These are phyloP conservation scores for Podospora didyma DNA, from an alignment of 495 filamentous ascomycete genomes.

Conservation along the genomic window DNA sequence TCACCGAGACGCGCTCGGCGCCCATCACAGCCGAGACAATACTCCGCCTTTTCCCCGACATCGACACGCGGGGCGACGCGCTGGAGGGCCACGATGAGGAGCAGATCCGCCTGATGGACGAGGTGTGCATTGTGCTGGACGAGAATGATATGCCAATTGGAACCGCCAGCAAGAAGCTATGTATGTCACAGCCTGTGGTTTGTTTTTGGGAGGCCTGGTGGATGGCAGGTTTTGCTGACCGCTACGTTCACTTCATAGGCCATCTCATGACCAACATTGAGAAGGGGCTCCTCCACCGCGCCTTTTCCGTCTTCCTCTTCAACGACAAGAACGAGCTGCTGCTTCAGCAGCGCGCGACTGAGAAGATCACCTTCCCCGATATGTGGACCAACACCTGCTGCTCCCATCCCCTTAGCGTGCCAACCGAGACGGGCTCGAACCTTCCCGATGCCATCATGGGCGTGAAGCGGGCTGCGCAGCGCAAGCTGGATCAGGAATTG, in stretches of 20 bases:
- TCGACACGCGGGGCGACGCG: constrained; percentile 77
- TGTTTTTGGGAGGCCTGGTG: background rate
- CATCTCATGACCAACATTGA: constrained; percentile 99
- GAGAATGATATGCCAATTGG: constrained; percentile 91
- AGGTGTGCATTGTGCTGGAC: constrained; percentile 96
- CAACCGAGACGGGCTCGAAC: constrained; percentile 83
- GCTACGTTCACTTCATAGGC: constrained; percentile 48
- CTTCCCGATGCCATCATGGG: constrained; percentile 75
- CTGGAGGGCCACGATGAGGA: constrained; percentile 92
- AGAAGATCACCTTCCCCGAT: constrained; percentile 99
- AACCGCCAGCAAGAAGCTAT: constrained; percentile 96
- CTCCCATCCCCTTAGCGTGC: constrained; percentile 90
- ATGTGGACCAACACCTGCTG: constrained; percentile 99
- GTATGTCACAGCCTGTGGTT: constrained; percentile 48
- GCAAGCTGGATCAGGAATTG: constrained; percentile 91
- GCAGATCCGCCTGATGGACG: constrained; percentile 97
- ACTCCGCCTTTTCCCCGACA: constrained; percentile 87
- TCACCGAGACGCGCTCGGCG: constrained; percentile 36
- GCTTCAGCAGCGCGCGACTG: constrained; percentile 88
- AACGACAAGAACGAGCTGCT: constrained; percentile 84
- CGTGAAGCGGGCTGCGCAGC: constrained; percentile 83
- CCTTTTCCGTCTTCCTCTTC: constrained; percentile 98
- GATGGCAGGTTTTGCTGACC: background rate
- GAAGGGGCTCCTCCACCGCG: constrained; percentile 89
- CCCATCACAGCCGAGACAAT: constrained; percentile 82